Percentiles rank a stretch among this genome's conserved stretches.
Evolutionary conservation across 768 basidiomycete species (phyloP).

Genomic region (Pleurotus citrinopileatus): DNA sequence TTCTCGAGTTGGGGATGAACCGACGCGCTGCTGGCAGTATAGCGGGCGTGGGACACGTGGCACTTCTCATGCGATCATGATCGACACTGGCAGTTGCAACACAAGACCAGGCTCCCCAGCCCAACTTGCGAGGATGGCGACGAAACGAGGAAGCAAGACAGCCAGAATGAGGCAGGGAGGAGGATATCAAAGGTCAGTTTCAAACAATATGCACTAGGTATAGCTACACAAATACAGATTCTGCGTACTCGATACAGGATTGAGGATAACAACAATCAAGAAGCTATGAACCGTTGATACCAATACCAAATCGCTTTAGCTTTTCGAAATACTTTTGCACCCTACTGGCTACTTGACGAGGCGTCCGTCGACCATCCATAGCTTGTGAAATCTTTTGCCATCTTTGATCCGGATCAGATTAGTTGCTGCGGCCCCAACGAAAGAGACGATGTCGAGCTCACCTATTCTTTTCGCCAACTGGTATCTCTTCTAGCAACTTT

Average conservation of each 20-base stretch:
- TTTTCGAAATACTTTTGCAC: constrained; percentile 90
- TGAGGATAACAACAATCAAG: neutral
- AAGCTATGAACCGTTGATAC: constrained; percentile 11
- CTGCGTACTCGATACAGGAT: neutral
- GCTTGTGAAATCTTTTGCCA: constrained; percentile 82
- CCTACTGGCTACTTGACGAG: constrained; percentile 83
- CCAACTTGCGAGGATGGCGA: too few species aligned
- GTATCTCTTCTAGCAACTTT: constrained; percentile 69
- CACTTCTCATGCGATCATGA: neutral
- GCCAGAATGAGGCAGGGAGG: too few species aligned
- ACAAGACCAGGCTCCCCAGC: neutral
- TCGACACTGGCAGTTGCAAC: neutral
- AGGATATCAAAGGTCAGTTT: too few species aligned
- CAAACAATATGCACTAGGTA: too few species aligned
- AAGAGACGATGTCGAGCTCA: constrained; percentile 25
- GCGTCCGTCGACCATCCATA: constrained; percentile 75
- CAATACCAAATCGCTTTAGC: constrained; percentile 70
- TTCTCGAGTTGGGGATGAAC: neutral
- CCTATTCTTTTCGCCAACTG: constrained; percentile 75
- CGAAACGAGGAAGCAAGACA: too few species aligned
- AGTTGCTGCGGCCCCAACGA: constrained; percentile 6
- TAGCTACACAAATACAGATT: too few species aligned
- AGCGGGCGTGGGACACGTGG: neutral
- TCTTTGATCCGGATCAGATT: constrained; percentile 28
- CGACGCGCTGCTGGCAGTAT: too few species aligned